Evolutionary conservation across 1,284 basidiomycete species (phyloP).

Genomic region (Tremellales sp.): DNA sequence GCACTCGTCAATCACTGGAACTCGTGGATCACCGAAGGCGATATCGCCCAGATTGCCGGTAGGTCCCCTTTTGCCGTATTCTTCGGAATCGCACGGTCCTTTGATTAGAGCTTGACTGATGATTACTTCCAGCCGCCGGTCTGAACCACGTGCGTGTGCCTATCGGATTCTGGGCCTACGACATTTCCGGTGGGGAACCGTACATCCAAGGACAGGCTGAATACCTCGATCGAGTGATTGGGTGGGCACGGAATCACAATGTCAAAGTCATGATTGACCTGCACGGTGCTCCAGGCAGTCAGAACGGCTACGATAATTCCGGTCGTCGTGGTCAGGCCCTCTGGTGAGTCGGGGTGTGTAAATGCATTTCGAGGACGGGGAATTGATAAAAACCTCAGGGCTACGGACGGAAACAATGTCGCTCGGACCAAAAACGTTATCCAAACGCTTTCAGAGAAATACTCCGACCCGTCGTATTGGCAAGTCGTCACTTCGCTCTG

Average conservation of each 20-base stretch:
- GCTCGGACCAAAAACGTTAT: constrained; percentile 51
- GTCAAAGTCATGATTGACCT: constrained; percentile 66
- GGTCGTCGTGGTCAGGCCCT: constrained; percentile 63
- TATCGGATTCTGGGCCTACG: constrained; percentile 77
- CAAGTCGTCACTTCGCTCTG: constrained; percentile 58
- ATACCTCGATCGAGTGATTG: constrained; percentile 59
- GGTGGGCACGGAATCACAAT: constrained; percentile 70
- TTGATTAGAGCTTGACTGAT: background rate
- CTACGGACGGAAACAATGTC: constrained; percentile 26
- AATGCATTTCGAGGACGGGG: background rate
- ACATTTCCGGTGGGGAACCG: constrained; percentile 72
- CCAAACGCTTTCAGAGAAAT: constrained; percentile 24
- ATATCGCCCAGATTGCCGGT: constrained; percentile 81
- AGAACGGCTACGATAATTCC: constrained; percentile 77
- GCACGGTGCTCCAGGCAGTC: constrained; percentile 77
- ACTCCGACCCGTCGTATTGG: constrained; percentile 50
- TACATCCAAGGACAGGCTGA: constrained; percentile 69
- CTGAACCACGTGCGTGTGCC: constrained; percentile 79
- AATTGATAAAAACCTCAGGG: constrained; percentile 13
- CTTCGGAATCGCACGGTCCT: background rate
- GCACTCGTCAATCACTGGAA: constrained; percentile 44
- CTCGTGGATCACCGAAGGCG: constrained; percentile 67
- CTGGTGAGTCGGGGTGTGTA: constrained; percentile 54
- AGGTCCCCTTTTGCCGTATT: constrained; percentile 9
- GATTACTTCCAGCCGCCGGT: constrained; percentile 52